Evolutionary conservation across 192 early-diverging fungal genomes (phyloP), one percentile per base, ranked within the genome.

Genomic region (Coemansia sp.): DNA sequence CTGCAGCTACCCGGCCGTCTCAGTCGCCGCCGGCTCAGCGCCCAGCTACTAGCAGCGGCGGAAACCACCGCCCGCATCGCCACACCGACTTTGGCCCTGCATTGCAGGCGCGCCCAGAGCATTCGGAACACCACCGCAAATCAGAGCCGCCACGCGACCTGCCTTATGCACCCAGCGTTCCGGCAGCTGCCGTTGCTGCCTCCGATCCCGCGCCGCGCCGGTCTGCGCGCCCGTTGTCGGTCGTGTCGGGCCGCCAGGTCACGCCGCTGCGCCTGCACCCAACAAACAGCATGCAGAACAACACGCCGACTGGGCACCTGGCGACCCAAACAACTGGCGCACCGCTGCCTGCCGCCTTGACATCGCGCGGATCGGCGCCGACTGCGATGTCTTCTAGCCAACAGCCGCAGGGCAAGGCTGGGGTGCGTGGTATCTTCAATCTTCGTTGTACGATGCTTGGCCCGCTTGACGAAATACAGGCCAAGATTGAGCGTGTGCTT

Each of bases 11-110:
- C 11, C 61, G 65, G 10, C 71, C 61, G 38, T 18, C 57, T 4
- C 35, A 31, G 29, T 42, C 62, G 4, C 53, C 60, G 1, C 52
- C 57, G 10, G 44, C 58, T 8, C 65, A 67, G 61, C 71, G 71
- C 32, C 71, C 71, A 12, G 65, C 71, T 11, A 74, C 71, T n/a
- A 74, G 71, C 48, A 61, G 61, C 58, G 71, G 53, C 21, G 23
- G 33, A 11, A 18, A 22, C 3, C 53, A 54, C 51, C 51, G 71
- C 4, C 71, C 62, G 53, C 71, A 74, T 32, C 54, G 71, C 31
- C 67, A 74, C 43, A 74, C 71, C 2, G 71, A 74, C 48, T 74
- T 74, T 66, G 71, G 72, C 8, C 72, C 72, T 16, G 30, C 30
- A 3, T 12, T 18, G 23, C 31, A 35, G 22, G 12, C 31, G 19